Conservation (phyloP, 139 green algal genomes). For the Yamagishiella unicocca region DNA sequence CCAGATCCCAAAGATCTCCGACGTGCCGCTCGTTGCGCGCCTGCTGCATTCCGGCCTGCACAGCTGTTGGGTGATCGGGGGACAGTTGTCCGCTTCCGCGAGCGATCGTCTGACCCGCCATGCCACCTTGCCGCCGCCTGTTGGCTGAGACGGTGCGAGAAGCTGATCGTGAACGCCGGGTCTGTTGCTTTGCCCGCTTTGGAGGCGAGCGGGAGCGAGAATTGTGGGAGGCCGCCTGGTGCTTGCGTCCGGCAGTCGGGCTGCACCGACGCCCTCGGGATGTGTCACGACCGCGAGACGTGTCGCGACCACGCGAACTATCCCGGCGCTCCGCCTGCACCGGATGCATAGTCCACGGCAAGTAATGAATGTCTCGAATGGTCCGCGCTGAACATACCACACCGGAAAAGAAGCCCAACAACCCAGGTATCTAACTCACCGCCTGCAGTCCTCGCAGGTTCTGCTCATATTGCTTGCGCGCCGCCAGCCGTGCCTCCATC, state of each 20-base stretch:
- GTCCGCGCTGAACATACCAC: no score
- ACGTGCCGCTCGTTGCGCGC: slow-evolving; percentile 31
- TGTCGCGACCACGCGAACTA: slow-evolving; percentile 21
- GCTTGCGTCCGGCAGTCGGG: slow-evolving; percentile 22
- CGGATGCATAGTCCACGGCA: no score
- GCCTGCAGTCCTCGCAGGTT: slow-evolving; percentile 12
- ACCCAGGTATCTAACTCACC: no score
- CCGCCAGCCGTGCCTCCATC: background rate
- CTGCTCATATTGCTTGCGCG: slow-evolving; percentile 33
- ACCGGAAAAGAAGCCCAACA: no score
- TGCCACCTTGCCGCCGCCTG: background rate
- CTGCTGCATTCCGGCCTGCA: slow-evolving; percentile 20
- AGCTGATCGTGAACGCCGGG: background rate
- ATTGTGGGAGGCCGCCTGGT: background rate
- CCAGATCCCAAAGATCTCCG: slow-evolving; percentile 8
- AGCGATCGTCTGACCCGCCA: no score
- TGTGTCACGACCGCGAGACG: slow-evolving; percentile 23
- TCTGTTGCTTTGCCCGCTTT: slow-evolving; percentile 35
- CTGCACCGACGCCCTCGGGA: slow-evolving; percentile 35
- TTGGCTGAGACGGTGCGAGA: background rate
- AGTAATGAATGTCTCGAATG: no score
- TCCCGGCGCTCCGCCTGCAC: slow-evolving; percentile 26
- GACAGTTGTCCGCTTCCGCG: no score
- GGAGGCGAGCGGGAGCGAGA: slow-evolving; percentile 32
- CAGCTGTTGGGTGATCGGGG: background rate